Percentiles rank a stretch among this genome's conserved stretches.
phyloP scores from a whole-genome alignment of 768 basidiomycete species.

The Termitomyces sp. region DNA sequence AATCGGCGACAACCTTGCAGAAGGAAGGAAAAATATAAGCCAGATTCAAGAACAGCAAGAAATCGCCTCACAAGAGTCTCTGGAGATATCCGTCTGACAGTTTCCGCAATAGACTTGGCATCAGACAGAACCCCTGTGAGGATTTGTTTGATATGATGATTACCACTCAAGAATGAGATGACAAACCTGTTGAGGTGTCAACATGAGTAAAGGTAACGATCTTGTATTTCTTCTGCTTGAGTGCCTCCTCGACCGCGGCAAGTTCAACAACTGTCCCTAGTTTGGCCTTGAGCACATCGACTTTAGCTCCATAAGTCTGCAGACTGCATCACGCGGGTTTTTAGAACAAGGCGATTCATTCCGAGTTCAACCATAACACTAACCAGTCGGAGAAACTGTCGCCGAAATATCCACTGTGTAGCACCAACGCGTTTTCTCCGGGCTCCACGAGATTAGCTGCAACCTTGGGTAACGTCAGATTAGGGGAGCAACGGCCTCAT shows the following conservation, averaged over 20 bases:
- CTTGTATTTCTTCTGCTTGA: slow-evolving; percentile 81
- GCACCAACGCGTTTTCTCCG: slow-evolving; percentile 73
- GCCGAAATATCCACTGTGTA: slow-evolving; percentile 92
- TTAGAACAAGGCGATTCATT: neutral
- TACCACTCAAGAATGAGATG: neutral
- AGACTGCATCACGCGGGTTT: slow-evolving; percentile 41
- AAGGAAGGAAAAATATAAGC: neutral
- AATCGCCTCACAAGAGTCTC: slow-evolving; percentile 59
- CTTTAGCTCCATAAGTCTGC: slow-evolving; percentile 82
- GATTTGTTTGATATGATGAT: neutral
- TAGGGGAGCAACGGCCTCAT: neutral
- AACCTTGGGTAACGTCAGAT: slow-evolving; percentile 41
- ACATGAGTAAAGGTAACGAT: slow-evolving; percentile 92
- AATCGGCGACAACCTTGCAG: slow-evolving; percentile 76
- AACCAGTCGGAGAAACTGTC: slow-evolving; percentile 87
- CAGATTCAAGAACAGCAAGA: slow-evolving; percentile 2
- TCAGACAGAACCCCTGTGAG: slow-evolving; percentile 75
- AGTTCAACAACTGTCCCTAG: slow-evolving; percentile 71
- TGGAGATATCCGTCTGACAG: slow-evolving; percentile 73
- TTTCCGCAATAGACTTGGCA: slow-evolving; percentile 66
- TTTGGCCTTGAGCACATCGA: slow-evolving; percentile 76
- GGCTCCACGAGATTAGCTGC: slow-evolving; percentile 86
- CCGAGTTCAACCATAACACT: slow-evolving; percentile 14
- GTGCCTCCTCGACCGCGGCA: slow-evolving; percentile 56
- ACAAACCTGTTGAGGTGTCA: slow-evolving; percentile 75